Evolutionary conservation across 1,284 basidiomycete species (phyloP).

Genomic region (Fomitopsis pinicola): DNA sequence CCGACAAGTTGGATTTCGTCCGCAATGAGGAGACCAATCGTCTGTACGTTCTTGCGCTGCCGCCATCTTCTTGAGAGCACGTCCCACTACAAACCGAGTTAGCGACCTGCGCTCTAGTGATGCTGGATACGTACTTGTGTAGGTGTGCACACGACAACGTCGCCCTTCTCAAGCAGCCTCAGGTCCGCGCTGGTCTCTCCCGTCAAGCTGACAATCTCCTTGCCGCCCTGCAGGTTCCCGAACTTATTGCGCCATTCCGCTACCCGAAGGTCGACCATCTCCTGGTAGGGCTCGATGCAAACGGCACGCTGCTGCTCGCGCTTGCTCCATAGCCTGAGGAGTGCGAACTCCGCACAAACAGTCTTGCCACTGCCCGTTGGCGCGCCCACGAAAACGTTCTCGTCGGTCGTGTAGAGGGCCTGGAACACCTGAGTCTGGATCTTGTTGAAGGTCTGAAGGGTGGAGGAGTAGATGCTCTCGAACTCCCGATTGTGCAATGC

Average conservation of each 20-base stretch:
- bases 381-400: slow-evolving; percentile 94
- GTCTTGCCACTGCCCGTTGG: slow-evolving; percentile 98
- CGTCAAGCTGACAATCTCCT: slow-evolving; percentile 89
- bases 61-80: slow-evolving; percentile 95
- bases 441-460: slow-evolving; percentile 90
- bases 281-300: slow-evolving; percentile 95
- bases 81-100: slow-evolving; percentile 72
- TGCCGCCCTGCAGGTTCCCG: slow-evolving; percentile 76
- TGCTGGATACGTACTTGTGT: slow-evolving; percentile 47
- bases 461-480: slow-evolving; percentile 78
- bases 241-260: slow-evolving; percentile 91
- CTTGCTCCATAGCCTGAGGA: slow-evolving; percentile 90
- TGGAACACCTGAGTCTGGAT: slow-evolving; percentile 99
- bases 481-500: slow-evolving; percentile 92
- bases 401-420: slow-evolving; percentile 92
- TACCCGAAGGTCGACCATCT: slow-evolving; percentile 92
- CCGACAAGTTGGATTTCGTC: slow-evolving; percentile 96
- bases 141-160: slow-evolving; percentile 91
- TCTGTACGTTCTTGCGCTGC: slow-evolving; percentile 95
- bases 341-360: slow-evolving; percentile 93
- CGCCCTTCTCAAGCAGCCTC: slow-evolving; percentile 87
- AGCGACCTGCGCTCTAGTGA: slow-evolving; percentile 11
- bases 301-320: slow-evolving; percentile 82
- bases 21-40: slow-evolving; percentile 87
- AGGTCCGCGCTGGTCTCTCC: slow-evolving; percentile 96